Conservation (phyloP, 495 filamentous ascomycete genomes). For the Penicillium flavigenum region DNA sequence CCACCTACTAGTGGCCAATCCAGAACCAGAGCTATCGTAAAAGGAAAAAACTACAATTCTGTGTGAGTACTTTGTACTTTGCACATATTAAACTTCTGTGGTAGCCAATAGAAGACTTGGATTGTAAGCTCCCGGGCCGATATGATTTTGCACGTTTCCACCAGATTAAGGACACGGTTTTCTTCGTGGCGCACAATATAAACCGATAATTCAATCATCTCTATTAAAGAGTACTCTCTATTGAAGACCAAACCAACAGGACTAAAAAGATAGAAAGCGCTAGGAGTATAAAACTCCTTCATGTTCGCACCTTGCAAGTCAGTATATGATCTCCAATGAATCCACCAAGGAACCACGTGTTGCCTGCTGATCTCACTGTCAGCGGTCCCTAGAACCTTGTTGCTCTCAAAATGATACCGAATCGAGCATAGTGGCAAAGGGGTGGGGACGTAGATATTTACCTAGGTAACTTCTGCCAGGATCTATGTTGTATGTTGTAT, state of each 20-base stretch:
- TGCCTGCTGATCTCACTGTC: conserved; percentile 1
- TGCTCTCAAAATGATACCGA: conserved; percentile 15
- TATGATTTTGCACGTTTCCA: neutral
- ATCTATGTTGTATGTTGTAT: conserved; percentile 5
- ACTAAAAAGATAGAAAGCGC: neutral
- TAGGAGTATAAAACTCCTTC: neutral
- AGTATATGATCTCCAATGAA: conserved; percentile 3
- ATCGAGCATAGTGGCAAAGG: conserved; percentile 15
- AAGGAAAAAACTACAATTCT: too few species aligned
- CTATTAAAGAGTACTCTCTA: neutral
- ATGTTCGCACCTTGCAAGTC: conserved; percentile 6
- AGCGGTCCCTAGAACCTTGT: conserved; percentile 3
- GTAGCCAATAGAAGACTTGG: conserved; percentile 1
- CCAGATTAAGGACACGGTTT: neutral
- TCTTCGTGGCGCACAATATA: neutral
- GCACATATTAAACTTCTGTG: neutral
- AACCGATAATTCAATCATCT: neutral
- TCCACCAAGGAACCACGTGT: neutral
- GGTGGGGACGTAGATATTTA: conserved; percentile 7
- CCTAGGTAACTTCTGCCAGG: conserved; percentile 10
- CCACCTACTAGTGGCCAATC: neutral
- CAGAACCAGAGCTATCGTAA: neutral
- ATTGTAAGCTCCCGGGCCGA: conserved; percentile 8
- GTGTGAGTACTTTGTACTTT: too few species aligned
- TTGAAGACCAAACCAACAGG: neutral